phyloP scores from a whole-genome alignment of 148 eudicot species.

The Amaranthus palmeri region DNA sequence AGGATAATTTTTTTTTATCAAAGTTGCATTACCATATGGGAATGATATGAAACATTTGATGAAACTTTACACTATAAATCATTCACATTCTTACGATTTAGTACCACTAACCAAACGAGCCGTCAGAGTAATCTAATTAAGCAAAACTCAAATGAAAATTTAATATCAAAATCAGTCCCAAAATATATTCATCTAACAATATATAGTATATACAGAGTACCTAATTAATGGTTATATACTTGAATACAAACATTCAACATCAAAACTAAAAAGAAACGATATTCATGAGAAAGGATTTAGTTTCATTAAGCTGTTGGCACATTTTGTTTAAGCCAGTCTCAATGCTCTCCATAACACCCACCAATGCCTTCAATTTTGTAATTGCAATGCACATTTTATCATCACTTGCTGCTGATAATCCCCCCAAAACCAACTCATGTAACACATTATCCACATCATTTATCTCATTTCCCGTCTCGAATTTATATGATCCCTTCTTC shows the following conservation, averaged over 20 bases:
- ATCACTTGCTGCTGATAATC: background rate
- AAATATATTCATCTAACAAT: too few species aligned
- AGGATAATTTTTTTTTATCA: too few species aligned
- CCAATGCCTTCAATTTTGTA: slow-evolving; percentile 21
- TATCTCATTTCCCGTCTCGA: slow-evolving; percentile 22
- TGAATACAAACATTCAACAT: background rate
- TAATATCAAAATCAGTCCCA: too few species aligned
- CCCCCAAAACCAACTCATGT: slow-evolving; percentile 6
- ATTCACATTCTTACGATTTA: too few species aligned
- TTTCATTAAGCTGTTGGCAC: slow-evolving; percentile 23
- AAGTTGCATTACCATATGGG: too few species aligned
- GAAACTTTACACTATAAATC: too few species aligned
- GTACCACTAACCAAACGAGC: too few species aligned
- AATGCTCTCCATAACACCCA: slow-evolving; percentile 24
- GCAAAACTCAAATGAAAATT: too few species aligned
- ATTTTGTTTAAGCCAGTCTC: slow-evolving; percentile 27
- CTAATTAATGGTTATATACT: too few species aligned
- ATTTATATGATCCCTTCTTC: slow-evolving; percentile 6
- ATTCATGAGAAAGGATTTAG: slow-evolving; percentile 28
- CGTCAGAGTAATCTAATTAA: too few species aligned
- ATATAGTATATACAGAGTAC: too few species aligned
- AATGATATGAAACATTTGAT: too few species aligned
- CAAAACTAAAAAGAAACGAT: slow-evolving; percentile 19
- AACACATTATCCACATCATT: slow-evolving; percentile 26
- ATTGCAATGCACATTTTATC: slow-evolving; percentile 17